phyloP scores from a whole-genome alignment of 108 stramenopile species.

The Fistulifera pelliculosa region DNA sequence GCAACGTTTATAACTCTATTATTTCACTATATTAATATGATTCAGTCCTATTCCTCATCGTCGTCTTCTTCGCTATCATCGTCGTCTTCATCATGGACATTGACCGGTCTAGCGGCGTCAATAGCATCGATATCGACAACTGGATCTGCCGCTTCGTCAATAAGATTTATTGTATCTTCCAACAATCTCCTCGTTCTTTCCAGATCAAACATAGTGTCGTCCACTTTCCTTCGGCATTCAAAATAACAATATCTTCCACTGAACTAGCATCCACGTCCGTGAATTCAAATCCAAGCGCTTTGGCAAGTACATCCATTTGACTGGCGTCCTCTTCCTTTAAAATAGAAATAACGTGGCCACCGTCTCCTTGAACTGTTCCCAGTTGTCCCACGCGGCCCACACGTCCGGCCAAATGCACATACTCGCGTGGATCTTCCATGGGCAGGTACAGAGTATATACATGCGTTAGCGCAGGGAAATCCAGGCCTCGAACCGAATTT shows the following conservation, averaged over 20 bases:
- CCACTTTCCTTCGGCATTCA: slow-evolving; percentile 14
- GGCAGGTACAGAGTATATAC: slow-evolving; percentile 80
- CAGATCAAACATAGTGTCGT: slow-evolving; percentile 25
- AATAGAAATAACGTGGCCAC: slow-evolving; percentile 67
- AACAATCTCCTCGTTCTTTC: slow-evolving; percentile 61
- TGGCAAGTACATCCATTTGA: slow-evolving; percentile 58
- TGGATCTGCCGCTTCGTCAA: slow-evolving; percentile 25
- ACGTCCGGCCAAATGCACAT: slow-evolving; percentile 75
- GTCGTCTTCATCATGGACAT: slow-evolving; percentile 7
- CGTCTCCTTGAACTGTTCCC: slow-evolving; percentile 49
- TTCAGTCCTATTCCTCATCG: slow-evolving; percentile 17
- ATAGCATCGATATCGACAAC: slow-evolving; percentile 7
- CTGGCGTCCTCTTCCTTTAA: slow-evolving; percentile 47
- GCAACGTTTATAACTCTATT: no score
- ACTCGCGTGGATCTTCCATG: slow-evolving; percentile 75
- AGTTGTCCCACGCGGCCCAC: slow-evolving; percentile 82
- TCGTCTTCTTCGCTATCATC: slow-evolving; percentile 23
- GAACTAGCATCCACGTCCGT: slow-evolving; percentile 37
- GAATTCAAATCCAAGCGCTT: slow-evolving; percentile 58
- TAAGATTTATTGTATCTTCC: slow-evolving; percentile 57
- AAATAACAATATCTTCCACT: slow-evolving; percentile 2
- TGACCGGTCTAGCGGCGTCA: slow-evolving; percentile 6
- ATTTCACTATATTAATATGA: no score
- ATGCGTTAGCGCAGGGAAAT: slow-evolving; percentile 72
- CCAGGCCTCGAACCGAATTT: slow-evolving; percentile 73